Evolutionary conservation across 2,329 filamentous ascomycete species (phyloP), one percentile per base, ranked within the genome.

Genomic region (Pseudogymnoascus sp.): DNA sequence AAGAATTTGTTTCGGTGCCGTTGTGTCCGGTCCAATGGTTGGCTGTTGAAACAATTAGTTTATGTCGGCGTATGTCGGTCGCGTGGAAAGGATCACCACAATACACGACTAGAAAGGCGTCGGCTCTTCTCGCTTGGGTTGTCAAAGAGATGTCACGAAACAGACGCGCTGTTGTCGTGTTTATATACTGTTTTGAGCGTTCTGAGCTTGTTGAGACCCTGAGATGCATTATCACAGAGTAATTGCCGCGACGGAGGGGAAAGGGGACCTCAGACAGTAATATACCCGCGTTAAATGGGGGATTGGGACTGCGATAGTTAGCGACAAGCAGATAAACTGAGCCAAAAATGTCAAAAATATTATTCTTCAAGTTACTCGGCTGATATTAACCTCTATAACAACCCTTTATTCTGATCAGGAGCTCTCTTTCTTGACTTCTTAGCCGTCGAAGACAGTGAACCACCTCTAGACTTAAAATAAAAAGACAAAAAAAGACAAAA

Each of bases 111-210:
- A 59, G 55, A 59, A 59, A 59, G 55, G 55, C 55, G 12, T n/a
- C 55, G 30, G 30, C 33, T 60, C 36, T 9, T 25, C 36, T 38
- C 58, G 58, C 36, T 60, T 23, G 23, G 23, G 58, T 30, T 60
- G 58, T 41, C 33, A 41, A 23, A 38, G 36, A 25, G 58, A 30
- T 39, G 19, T 60, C 58, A 30, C 36, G 33, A 60, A 60, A 60
- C 58, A 60, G 58, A 60, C 33, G 58, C 58, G 58, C 58, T 36
- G 33, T 39, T 60, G 58, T 38, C 58, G 36, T 41, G 58, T 60
- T 38, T 36, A 60, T 16, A 38, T 60, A 19, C 14, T n/a, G 33
- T 36, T 36, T 60, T n/a, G 36, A 25, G 23, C 19, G 1, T 19
- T 1, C 2, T 19, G 19, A 19, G 19, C 2, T 36, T 36, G 23